phyloP scores from a whole-genome alignment of 106 monocot species.

The Phalaenopsis equestris region DNA sequence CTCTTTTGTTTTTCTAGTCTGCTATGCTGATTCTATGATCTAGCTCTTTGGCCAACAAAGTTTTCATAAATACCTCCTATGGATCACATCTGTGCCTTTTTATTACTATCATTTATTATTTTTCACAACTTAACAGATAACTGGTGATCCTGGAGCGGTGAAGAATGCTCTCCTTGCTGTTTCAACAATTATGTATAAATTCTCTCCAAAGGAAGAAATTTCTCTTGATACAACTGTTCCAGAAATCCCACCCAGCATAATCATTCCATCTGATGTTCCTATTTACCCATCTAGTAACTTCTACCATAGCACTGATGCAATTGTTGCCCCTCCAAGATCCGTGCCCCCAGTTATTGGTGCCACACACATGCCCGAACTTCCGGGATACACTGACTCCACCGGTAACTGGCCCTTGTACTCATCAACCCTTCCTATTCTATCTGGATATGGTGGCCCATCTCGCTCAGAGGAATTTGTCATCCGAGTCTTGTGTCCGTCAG shows the following conservation, averaged over 20 bases:
- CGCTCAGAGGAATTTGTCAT: conserved; percentile 59
- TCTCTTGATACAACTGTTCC: conserved; percentile 70
- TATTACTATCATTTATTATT: background rate
- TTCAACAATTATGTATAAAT: conserved; percentile 86
- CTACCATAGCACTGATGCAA: conserved; percentile 42
- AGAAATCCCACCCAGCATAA: conserved; percentile 53
- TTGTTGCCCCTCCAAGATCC: conserved; percentile 31
- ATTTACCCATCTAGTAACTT: conserved; percentile 55
- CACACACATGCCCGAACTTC: conserved; percentile 41
- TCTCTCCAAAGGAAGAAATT: conserved; percentile 77
- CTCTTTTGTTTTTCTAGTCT: background rate
- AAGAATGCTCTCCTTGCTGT: conserved; percentile 59
- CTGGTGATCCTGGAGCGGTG: conserved; percentile 67
- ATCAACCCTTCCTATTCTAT: conserved; percentile 50
- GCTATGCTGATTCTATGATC: background rate
- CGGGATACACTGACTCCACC: conserved; percentile 31
- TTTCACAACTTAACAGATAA: conserved; percentile 42
- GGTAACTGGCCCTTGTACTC: conserved; percentile 36
- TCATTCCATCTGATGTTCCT: conserved; percentile 84
- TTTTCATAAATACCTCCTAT: background rate
- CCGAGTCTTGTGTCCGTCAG: conserved; percentile 71
- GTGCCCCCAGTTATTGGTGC: conserved; percentile 35
- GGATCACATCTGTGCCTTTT: background rate
- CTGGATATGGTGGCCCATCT: conserved; percentile 34
- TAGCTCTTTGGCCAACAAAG: background rate